Base-by-base conservation (phyloP, 805 yeast genomes). In the Clavispora santaluciae region DNA sequence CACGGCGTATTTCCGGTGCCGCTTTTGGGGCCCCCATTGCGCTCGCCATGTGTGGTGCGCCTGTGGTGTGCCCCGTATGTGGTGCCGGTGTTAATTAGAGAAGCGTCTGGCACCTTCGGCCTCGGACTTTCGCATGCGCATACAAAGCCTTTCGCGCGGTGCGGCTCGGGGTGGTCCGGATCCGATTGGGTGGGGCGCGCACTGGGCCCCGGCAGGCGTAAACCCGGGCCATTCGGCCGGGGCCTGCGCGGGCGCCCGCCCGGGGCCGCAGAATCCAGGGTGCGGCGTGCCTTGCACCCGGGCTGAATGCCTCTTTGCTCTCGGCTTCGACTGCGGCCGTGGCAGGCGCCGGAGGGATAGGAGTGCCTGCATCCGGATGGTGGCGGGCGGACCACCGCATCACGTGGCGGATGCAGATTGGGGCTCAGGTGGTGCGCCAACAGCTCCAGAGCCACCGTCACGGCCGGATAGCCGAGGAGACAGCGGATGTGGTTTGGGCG, bases 121-220 rank as follows among this genome's bases (percentile, higher is more conserved):
- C 43, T 48, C 50, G 50, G 50, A 48, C 45, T 46, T 45, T 40
- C 40, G 25, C 39, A 46, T 46, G 50, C 51, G 51, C 45, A 29
- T 46, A 43, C 36, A 18, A 13, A 11, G 20, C 35, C 25, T 22
- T 4, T 12, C 7, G 11, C 25, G 25, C 16, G 25, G 36, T 15
- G 24, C 36, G 36, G 36, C 36, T 22, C 31, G 31, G 31, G 31
- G 20, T 28, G 31, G 31, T 28, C 31, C 31, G 31, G 31, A 9
- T 28, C 31, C 20, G 31, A 16, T 21, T 17, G 33, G 7, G 33
- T 18, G 22, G 22, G 13, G 23, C 35, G 23, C 23, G 35, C 35
- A 31, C 18, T 16, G 31, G 20, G 3, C 31, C 31, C 30, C 12
- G 20, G 12, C 20, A 6, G 10, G 13, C 13, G 13, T 13, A 16